Base-by-base conservation (phyloP, 2,329 filamentous ascomycete species). In the Calcarisporium arbuscula region DNA sequence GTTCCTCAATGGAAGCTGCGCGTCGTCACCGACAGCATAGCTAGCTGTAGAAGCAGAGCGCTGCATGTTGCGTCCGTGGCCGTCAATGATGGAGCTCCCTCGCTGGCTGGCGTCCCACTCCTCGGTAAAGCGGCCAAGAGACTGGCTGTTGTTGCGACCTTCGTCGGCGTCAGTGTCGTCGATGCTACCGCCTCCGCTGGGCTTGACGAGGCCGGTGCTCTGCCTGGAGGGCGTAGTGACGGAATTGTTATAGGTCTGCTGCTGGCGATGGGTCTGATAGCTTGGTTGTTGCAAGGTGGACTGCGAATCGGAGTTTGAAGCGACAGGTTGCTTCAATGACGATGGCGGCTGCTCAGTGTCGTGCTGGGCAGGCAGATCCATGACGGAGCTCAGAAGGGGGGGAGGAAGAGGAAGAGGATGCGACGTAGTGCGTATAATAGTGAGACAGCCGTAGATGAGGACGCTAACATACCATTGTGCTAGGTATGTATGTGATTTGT, bases 31-130 rank as follows among this genome's bases (percentile, higher is more conserved):
- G 51, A 68, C 50, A 47, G 67, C 56, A 52, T 63, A 72, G 48
- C 70, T 75, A 36, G 70, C 69, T 41, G 71, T 67, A 10, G 80
- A 84, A 41, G 68, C 68, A 35, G 80, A 72, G 46, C 80, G 77
- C 56, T 80, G 72, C 60, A 81, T 68, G 44, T 42, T 49, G 46
- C 38, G 30, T 9, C 10, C 14, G 23, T 61, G 61, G 31, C 66
- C 69, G 49, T 77, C 73, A 40, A 79, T 52, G 38, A 83, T 68
- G 23, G 80, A 83, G 48, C 74, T 75, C 30, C 78, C 80, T 43
- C 80, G 74, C 49, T 77, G 77, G 49, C 71, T 77, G 32, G 75
- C 77, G 60, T 84, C 80, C 70, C 81, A 85, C 63, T 82, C 76
- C 54, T 86, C 80, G 46, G 73, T 78, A 50, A 84, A 82, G 47